Percentiles rank a stretch among this genome's conserved stretches.
Conservation (phyloP, 1,284 basidiomycete genomes). For the Microstroma glucosiphilum region DNA sequence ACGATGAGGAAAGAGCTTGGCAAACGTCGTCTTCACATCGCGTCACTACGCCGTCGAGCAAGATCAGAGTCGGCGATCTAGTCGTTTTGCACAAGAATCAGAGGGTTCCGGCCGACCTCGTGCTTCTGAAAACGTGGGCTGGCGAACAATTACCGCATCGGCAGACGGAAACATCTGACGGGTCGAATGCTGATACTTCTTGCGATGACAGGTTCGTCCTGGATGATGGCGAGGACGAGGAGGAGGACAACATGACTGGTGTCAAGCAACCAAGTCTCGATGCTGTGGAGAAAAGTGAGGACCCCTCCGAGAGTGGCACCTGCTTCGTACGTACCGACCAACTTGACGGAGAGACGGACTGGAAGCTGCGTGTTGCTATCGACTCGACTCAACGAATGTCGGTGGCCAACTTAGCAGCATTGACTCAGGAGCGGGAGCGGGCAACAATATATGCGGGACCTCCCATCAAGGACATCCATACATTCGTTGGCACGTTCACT, state of each 20-base stretch:
- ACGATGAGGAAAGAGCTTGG: background rate
- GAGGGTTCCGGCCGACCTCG: constrained; percentile 88
- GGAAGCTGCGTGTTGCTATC: constrained; percentile 91
- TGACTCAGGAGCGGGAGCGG: constrained; percentile 48
- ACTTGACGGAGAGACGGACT: constrained; percentile 96
- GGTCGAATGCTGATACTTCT: too few relatives aligned
- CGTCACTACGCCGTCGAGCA: constrained; percentile 64
- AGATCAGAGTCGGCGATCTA: constrained; percentile 83
- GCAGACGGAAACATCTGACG: background rate
- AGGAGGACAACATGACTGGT: background rate
- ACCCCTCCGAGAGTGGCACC: constrained; percentile 68
- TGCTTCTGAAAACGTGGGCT: constrained; percentile 71
- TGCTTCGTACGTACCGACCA: constrained; percentile 98
- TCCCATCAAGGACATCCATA: constrained; percentile 93
- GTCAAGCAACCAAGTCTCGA: background rate
- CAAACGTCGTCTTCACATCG: background rate
- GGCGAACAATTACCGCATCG: constrained; percentile 41
- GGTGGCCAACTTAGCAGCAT: constrained; percentile 61
- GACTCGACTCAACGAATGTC: constrained; percentile 71
- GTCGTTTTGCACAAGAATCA: constrained; percentile 93
- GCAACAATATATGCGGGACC: constrained; percentile 65
- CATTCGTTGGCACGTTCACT: constrained; percentile 87
- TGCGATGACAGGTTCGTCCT: constrained; percentile 23
- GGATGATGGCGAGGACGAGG: constrained; percentile 31
- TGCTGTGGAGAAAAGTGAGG: background rate